Evolutionary conservation across 768 basidiomycete genomes (phyloP).

Genomic region (Boletus sp.): DNA sequence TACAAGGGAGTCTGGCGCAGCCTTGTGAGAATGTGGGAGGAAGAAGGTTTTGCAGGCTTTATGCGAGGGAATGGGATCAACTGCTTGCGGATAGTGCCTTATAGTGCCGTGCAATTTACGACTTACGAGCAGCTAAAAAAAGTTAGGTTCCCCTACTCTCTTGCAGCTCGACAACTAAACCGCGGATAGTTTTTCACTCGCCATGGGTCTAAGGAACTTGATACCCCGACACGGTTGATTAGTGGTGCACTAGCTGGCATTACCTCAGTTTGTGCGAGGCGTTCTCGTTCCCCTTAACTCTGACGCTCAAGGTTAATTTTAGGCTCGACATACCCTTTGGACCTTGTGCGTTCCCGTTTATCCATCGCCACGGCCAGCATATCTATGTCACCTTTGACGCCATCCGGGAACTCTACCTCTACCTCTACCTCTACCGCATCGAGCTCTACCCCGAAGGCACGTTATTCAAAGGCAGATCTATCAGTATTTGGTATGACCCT

Average conservation of each 20-base stretch:
- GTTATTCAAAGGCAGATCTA: constrained; percentile 52
- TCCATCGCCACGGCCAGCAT: constrained; percentile 92
- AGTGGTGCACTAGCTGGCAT: constrained; percentile 93
- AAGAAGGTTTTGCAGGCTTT: constrained; percentile 90
- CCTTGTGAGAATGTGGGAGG: constrained; percentile 81
- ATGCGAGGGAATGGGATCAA: constrained; percentile 95
- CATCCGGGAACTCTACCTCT: constrained; percentile 27
- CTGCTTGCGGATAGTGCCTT: constrained; percentile 90
- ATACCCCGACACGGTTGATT: constrained; percentile 82
- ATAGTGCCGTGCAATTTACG: constrained; percentile 84
- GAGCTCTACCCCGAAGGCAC: constrained; percentile 25
- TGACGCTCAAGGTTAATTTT: constrained; percentile 9
- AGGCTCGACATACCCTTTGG: constrained; percentile 90
- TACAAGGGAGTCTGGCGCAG: constrained; percentile 86
- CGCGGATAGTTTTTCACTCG: constrained; percentile 61
- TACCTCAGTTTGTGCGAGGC: constrained; percentile 82
- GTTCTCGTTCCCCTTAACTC: constrained; percentile 5
- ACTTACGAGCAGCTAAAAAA: constrained; percentile 92
- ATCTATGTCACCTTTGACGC: constrained; percentile 29
- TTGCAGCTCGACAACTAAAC: constrained; percentile 27
- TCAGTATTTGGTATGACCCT: constrained; percentile 87
- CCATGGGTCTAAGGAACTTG: constrained; percentile 70
- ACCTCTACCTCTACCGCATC: constrained; percentile 50
- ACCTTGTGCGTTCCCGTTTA: constrained; percentile 88
- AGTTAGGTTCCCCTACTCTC: constrained; percentile 35